Evolutionary conservation across 768 basidiomycete genomes (phyloP), one percentile per base, ranked within the genome.

Genomic region (Russula foetens): DNA sequence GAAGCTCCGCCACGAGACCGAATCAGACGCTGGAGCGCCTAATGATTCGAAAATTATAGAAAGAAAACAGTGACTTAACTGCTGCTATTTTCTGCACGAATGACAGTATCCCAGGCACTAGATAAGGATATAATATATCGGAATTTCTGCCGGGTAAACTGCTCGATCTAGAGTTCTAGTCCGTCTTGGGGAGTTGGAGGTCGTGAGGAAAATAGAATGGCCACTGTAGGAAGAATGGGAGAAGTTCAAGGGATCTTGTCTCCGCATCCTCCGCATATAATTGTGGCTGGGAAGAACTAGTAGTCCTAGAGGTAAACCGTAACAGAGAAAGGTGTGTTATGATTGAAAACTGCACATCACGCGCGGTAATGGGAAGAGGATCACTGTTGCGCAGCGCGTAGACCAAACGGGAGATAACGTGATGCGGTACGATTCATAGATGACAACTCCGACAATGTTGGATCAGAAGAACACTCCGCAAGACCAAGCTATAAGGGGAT

Each of bases 401-500:
- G 26, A 38, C 9, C 66, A 56, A 8, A 66, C 62, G 7, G 67
- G 63, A 19, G 61, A 68, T 19, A 67, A 67, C 7, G 59, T 45
- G 29, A 66, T 67, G 2, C 66, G 64, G 41, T 70, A 69, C 39
- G 65, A 66, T 21, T 64, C 51, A 66, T 23, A 8, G 17, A 64
- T 15, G 67, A 63, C 35, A 48, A 59, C 17, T 63, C 56, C 7
- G 66, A 60, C 8, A 65, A 56, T 41, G 66, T 56, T 19, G 69
- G 58, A 7, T 58, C 35, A 65, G 65, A 12, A 63, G 48, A 66
- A 62, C 1, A 65, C 47, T 24, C 35, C 11, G 35, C 11, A 35
- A 12, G 35, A 6, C 35, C 11, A 64, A 77, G n/a, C n/a, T 74
- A 29, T 75, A 70, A 24, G 77, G 76, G 11, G 75, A 79, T 7